Evolutionary conservation across 306 rosid species (phyloP), one percentile per base, ranked within the genome.

Genomic region (Canavalia gladiata): DNA sequence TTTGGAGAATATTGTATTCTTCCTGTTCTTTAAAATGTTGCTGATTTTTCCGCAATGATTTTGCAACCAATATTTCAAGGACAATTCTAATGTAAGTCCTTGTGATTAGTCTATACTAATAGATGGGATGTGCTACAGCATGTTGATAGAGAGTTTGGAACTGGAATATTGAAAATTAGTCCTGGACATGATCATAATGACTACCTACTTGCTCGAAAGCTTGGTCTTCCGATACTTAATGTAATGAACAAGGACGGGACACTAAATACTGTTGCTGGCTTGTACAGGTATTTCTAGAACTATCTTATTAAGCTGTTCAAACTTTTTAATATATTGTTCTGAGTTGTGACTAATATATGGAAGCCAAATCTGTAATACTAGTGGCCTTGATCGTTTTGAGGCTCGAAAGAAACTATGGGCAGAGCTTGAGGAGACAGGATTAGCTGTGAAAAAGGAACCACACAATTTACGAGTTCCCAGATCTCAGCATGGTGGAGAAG

Each of bases 401-500:
- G 99, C 89, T 70, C 90, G 99, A 30, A 90, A 92, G 86, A 92
- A 91, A 86, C 83, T 95, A 5, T 95, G 99, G 99, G 88, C 92
- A 60, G 99, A 95, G 78, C 90, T 95, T 86, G 97, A 91, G 89
- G 99, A 92, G 82, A 92, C 94, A 30, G 92, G 92, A 56, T 86
- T 95, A 76, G 95, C 94, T 68, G 95, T 91, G 67, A 95, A 89
- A 89, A 93, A 87, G 88, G 94, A 95, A 81, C 89, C 94, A 28
- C 99, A 95, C 87, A 92, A 91, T 39, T 87, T 85, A 76, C 88
- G 99, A 58, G 97, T 95, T 76, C 99, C 99, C 46, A 95, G 99
- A 87, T 95, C 99, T 68, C 99, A 95, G 80, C 99, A 97, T 78
- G 99, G 99, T 63, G 99, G 99, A 83, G 99, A 92, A 87, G 99